Conservation (phyloP, 345 rosid species). For the Cardiospermum halicacabum region DNA sequence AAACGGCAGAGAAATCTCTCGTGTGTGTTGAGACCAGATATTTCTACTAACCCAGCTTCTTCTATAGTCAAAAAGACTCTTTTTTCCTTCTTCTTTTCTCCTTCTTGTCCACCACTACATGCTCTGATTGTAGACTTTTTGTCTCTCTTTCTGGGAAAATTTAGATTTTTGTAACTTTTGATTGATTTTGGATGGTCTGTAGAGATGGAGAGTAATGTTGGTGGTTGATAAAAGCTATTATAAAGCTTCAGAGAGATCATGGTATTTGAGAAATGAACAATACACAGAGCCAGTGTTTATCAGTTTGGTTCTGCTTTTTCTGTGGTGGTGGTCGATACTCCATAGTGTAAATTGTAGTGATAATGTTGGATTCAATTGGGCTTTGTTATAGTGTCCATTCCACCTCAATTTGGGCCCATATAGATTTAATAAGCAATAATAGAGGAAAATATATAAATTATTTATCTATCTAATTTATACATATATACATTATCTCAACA, state of each 20-base stretch:
- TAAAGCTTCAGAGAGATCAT: conserved; percentile 27
- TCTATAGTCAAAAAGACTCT: conserved; percentile 60
- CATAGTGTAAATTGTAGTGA: neutral
- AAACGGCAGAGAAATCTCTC: conserved; percentile 82
- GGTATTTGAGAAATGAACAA: neutral
- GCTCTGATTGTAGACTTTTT: conserved; percentile 25
- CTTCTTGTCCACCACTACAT: conserved; percentile 32
- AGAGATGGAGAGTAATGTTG: conserved; percentile 20
- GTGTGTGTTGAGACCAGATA: conserved; percentile 72
- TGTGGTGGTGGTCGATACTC: conserved; percentile 24
- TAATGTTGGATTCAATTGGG: neutral
- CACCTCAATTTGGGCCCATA: too few species aligned
- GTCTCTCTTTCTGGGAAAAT: conserved; percentile 9
- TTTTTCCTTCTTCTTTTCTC: conserved; percentile 33
- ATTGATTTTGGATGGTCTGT: conserved; percentile 7
- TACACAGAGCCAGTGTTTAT: neutral
- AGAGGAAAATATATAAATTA: too few species aligned
- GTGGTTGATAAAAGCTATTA: conserved; percentile 17
- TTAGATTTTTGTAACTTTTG: conserved; percentile 1
- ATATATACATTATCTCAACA: neutral
- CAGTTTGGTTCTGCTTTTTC: conserved; percentile 2
- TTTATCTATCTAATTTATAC: too few species aligned
- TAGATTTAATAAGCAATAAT: too few species aligned
- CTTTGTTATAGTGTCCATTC: neutral
- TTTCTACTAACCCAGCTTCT: conserved; percentile 89